phyloP scores from a whole-genome alignment of 768 basidiomycete species.

The Russula lepida region DNA sequence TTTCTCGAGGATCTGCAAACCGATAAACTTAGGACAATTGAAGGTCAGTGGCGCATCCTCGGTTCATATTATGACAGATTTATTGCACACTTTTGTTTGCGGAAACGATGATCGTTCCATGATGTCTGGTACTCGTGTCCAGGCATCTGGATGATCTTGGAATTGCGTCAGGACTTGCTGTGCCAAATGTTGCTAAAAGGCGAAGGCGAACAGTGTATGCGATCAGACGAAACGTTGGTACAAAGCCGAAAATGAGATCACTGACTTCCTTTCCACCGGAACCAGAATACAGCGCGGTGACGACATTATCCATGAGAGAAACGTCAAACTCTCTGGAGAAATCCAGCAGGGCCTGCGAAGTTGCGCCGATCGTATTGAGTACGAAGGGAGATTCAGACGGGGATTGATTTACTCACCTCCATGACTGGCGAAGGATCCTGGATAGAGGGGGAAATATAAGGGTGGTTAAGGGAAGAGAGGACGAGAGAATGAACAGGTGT shows the following conservation, averaged over 20 bases:
- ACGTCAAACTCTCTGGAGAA: slow-evolving; percentile 93
- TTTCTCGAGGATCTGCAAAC: slow-evolving; percentile 93
- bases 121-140: slow-evolving; percentile 94
- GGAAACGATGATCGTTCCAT: slow-evolving; percentile 76
- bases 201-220: slow-evolving; percentile 4
- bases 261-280: slow-evolving; percentile 66
- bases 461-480: not conserved
- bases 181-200: slow-evolving; percentile 79
- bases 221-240: not conserved
- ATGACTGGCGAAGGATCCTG: slow-evolving; percentile 6
- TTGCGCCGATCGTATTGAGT: not conserved
- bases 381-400: not conserved
- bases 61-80: not conserved
- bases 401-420: slow-evolving; percentile 1
- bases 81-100: slow-evolving; percentile 63
- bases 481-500: not conserved
- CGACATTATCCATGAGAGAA: slow-evolving; percentile 85
- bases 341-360: slow-evolving; percentile 73
- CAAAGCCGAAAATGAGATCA: slow-evolving; percentile 12
- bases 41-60: not conserved
- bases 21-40: slow-evolving; percentile 45
- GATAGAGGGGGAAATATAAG: not conserved
- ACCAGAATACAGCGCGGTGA: slow-evolving; percentile 85
- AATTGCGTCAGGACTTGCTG: slow-evolving; percentile 93
- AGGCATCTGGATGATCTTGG: slow-evolving; percentile 92